These are phyloP conservation scores for Metschnikowia dekortorum DNA, from an alignment of 805 yeast species.

Conservation along the genomic window DNA sequence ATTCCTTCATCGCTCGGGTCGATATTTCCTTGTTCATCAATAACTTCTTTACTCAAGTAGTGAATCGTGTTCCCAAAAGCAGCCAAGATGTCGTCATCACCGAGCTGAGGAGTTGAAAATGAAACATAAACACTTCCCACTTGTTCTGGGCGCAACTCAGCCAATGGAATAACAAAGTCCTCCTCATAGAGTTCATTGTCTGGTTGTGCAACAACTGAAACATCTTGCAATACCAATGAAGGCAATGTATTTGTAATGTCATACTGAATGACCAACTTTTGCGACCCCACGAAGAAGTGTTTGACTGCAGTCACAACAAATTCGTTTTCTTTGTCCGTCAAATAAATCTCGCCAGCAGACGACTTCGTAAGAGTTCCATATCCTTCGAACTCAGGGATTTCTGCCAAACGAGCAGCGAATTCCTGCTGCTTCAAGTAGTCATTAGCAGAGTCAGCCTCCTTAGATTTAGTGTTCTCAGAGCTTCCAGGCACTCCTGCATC, in stretches of 20 bases:
- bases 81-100: constrained; percentile 32
- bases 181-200: constrained; percentile 56
- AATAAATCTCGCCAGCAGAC: constrained; percentile 51
- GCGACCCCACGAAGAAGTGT: constrained; percentile 67
- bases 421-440: constrained; percentile 51
- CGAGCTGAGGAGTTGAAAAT: constrained; percentile 55
- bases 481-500: constrained; percentile 6
- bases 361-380: constrained; percentile 77
- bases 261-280: constrained; percentile 74
- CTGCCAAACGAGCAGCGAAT: constrained; percentile 63
- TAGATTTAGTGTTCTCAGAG: constrained; percentile 16
- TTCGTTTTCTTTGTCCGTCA: constrained; percentile 92
- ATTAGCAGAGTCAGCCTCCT: constrained; percentile 21
- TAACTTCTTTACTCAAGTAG: constrained; percentile 75
- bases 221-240: constrained; percentile 72
- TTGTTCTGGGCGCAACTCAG: constrained; percentile 63
- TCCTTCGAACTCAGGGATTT: constrained; percentile 65
- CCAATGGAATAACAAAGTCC: constrained; percentile 72
- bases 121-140: constrained; percentile 78
- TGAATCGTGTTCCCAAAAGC: constrained; percentile 64
- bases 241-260: constrained; percentile 79
- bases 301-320: constrained; percentile 81
- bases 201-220: constrained; percentile 64
- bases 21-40: constrained; percentile 64
- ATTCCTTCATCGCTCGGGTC: constrained; percentile 73